phyloP scores from a whole-genome alignment of 768 basidiomycete genomes.

The Kondoa subrosea region DNA sequence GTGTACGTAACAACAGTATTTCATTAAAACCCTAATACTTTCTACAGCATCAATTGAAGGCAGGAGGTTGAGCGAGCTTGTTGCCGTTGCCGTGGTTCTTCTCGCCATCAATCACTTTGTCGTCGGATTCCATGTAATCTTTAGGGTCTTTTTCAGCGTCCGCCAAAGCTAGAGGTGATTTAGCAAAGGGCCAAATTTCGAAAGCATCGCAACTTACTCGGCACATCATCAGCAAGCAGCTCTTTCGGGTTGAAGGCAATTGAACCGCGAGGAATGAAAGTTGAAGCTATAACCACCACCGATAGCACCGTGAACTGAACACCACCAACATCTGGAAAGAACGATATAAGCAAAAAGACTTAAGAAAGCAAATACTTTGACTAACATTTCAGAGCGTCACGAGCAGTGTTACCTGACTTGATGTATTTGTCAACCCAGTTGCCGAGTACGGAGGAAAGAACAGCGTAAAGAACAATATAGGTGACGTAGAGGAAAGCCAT shows the following conservation, averaged over 20 bases:
- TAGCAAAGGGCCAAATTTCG: too few relatives aligned
- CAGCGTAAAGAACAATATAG: constrained; percentile 28
- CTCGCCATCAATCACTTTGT: neutral
- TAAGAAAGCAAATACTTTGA: too few relatives aligned
- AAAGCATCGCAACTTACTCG: neutral
- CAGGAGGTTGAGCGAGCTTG: neutral
- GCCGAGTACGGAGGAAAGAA: constrained; percentile 28
- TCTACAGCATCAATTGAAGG: neutral
- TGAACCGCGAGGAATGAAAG: constrained; percentile 27
- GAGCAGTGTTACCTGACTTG: constrained; percentile 12
- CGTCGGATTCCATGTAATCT: neutral
- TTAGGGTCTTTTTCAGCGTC: neutral
- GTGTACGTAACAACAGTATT: too few relatives aligned
- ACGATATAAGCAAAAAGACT: too few relatives aligned
- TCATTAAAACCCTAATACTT: too few relatives aligned
- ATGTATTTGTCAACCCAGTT: constrained; percentile 28
- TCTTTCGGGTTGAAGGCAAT: constrained; percentile 29
- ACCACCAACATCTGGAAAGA: constrained; percentile 24
- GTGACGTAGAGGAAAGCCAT: constrained; percentile 21
- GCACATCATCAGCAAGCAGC: constrained; percentile 16
- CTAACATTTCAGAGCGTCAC: neutral
- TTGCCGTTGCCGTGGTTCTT: neutral
- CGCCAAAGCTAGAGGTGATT: neutral
- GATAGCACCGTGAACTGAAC: constrained; percentile 28
- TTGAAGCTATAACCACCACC: constrained; percentile 26